Base-by-base conservation (phyloP, 305 asterid species). In the Lippia alba region DNA sequence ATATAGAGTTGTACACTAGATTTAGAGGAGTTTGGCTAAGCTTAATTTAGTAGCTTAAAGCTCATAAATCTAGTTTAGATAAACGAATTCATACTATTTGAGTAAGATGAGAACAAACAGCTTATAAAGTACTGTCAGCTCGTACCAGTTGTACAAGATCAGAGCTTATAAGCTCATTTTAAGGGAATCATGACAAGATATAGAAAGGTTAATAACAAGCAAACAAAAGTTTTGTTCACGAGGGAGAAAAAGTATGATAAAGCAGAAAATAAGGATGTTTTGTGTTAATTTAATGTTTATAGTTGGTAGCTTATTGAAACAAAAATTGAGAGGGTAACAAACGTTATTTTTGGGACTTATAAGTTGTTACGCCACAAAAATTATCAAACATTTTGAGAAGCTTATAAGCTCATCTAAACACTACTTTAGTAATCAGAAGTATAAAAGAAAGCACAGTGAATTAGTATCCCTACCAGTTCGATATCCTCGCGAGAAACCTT, bases 401-500 rank as follows among this genome's bases (percentile, higher is more conserved):
- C 49, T 11, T 44, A 44, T 44, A 44, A 44, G 49, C 49, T 11
- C 49, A 11, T 2, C 49, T 11, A 44, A 11, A 44, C 49, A 6
- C 49, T 44, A 7, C 10, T 4, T 44, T 6, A 44, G 14, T 44
- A 5, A 39, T 10, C 0, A 44, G 12, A 44, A 49, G 1, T 16
- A 66, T 53, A 58, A 12, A 19, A 30, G 41, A 72, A 34, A 30
- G 24, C 57, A 56, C 33, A 15, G 8, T 59, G 16, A 72, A 66
- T 56, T 34, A 53, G 48, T 7, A 46, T 49, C 74, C 89, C 66
- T 72, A 91, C 97, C 46, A 86, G 93, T 74, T 88, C 94, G 69
- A 88, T 91, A 72, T 88, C 96, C 75, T 86, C 91, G 5, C 90
- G 89, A 44, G 96, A 86, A 72, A 88, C 96, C 80, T 85, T 88